Conservation (phyloP, 768 basidiomycete species). For the Kwoniella sp. region DNA sequence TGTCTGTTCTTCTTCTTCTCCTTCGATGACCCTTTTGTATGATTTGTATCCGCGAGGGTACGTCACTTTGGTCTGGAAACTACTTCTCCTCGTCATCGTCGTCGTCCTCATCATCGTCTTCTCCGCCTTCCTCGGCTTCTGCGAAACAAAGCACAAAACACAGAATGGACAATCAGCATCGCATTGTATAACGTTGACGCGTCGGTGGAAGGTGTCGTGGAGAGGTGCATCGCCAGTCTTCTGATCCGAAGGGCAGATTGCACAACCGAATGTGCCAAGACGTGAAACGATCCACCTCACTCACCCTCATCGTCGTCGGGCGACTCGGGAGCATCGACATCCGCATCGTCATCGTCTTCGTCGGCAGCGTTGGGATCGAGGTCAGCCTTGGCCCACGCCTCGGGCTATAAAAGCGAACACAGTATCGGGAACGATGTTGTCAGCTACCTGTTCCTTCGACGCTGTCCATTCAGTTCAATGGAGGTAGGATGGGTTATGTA, state of each 20-base stretch:
- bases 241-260: no score
- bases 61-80: neutral
- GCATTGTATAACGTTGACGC: neutral
- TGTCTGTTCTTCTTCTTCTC: no score
- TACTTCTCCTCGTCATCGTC: conserved; percentile 54
- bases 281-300: neutral
- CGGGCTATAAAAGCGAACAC: conserved; percentile 42
- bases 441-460: neutral
- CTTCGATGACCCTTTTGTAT: no score
- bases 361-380: conserved; percentile 52
- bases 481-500: neutral
- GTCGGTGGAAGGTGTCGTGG: neutral
- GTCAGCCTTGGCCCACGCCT: conserved; percentile 40
- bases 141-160: conserved; percentile 4
- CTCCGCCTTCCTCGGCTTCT: conserved; percentile 24
- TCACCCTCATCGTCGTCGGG: conserved; percentile 44
- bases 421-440: conserved; percentile 26
- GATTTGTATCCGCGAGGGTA: neutral
- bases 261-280: no score
- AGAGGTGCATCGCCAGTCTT: no score
- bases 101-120: conserved; percentile 60
- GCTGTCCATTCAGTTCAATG: no score
- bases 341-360: conserved; percentile 66
- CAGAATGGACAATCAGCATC: neutral
- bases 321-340: conserved; percentile 33